Evolutionary conservation across 2,329 filamentous ascomycete species (phyloP).

Genomic region (Beauveria medogensis): DNA sequence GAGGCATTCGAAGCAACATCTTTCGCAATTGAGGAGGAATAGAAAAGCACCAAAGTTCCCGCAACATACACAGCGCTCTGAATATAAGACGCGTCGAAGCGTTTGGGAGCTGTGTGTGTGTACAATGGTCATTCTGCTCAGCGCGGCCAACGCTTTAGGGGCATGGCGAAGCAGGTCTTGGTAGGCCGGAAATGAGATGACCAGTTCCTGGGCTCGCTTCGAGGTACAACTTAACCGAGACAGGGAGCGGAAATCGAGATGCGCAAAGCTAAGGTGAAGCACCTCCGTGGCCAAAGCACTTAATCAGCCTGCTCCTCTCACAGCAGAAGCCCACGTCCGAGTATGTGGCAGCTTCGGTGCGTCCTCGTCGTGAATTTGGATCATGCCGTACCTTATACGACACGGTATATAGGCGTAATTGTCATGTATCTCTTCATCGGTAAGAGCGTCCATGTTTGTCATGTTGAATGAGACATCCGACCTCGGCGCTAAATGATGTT

Average conservation of each 20-base stretch:
- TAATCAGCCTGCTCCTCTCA: slow-evolving; percentile 15
- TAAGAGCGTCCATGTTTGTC: background rate
- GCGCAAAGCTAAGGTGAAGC: slow-evolving; percentile 17
- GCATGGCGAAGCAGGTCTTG: slow-evolving; percentile 36
- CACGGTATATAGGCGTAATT: background rate
- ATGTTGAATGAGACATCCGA: too few relatives aligned
- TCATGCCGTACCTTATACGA: background rate
- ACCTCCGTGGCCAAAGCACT: slow-evolving; percentile 21
- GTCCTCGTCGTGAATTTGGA: background rate
- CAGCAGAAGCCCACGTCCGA: background rate
- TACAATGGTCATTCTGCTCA: slow-evolving; percentile 19
- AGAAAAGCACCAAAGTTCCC: slow-evolving; percentile 22
- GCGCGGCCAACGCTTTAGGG: slow-evolving; percentile 19
- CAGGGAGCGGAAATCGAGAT: slow-evolving; percentile 23
- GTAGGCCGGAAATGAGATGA: slow-evolving; percentile 25
- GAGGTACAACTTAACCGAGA: slow-evolving; percentile 22
- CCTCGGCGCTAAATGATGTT: too few relatives aligned
- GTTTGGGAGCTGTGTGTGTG: slow-evolving; percentile 16
- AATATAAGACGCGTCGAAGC: slow-evolving; percentile 18
- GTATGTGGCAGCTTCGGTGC: background rate
- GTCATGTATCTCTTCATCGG: background rate
- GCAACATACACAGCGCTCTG: slow-evolving; percentile 21
- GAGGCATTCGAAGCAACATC: slow-evolving; percentile 24
- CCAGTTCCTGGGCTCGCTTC: slow-evolving; percentile 17
- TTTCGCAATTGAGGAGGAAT: slow-evolving; percentile 24